Evolutionary conservation across 2,329 filamentous ascomycete species (phyloP).

Genomic region (Aspergillus clavatus): DNA sequence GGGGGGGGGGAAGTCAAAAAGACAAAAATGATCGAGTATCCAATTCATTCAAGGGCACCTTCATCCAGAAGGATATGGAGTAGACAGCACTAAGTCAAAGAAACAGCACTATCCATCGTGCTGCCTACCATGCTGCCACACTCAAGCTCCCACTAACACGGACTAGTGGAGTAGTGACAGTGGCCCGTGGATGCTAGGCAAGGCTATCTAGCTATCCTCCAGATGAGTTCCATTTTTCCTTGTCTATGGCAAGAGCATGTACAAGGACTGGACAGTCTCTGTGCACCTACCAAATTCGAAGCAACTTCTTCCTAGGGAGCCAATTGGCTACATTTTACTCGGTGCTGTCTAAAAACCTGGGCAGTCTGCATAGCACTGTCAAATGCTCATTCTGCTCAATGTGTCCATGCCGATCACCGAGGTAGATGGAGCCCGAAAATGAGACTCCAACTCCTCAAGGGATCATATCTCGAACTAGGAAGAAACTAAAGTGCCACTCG

Average conservation of each 20-base stretch:
- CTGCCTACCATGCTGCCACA: no score
- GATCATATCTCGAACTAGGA: constrained; percentile 3
- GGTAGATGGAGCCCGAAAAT: constrained; percentile 4
- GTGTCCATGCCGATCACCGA: constrained; percentile 12
- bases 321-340: not conserved
- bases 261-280: no score
- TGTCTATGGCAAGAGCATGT: no score
- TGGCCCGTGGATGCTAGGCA: not conserved
- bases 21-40: not conserved
- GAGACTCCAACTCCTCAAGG: not conserved
- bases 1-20: not conserved
- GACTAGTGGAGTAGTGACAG: not conserved
- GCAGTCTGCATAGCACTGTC: no score
- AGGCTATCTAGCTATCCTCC: no score
- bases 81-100: no score
- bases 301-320: constrained; percentile 2
- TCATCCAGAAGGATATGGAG: no score
- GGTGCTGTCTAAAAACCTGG: constrained; percentile 2
- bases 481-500: constrained; percentile 9
- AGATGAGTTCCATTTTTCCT: not conserved
- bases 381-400: constrained; percentile 7
- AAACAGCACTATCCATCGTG: not conserved
- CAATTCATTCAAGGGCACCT: not conserved
- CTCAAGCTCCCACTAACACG: not conserved
- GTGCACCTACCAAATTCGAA: no score